Conservation (phyloP, 2,329 filamentous ascomycete genomes). For the Aciculosporium take region DNA sequence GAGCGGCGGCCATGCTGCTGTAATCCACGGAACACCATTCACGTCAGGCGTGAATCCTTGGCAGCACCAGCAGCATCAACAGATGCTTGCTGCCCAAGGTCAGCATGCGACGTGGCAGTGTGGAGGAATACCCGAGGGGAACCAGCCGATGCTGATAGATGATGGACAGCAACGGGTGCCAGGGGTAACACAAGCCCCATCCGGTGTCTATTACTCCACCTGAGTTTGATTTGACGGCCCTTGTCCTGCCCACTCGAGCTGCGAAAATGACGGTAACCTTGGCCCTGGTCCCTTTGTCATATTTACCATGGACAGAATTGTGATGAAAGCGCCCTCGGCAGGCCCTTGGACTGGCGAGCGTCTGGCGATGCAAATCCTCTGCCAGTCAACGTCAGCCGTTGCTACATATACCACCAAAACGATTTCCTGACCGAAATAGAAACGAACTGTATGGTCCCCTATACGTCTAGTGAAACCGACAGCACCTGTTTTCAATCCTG, state of each 20-base stretch:
- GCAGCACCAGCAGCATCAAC: constrained; percentile 27
- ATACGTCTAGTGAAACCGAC: not conserved
- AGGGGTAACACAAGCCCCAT: constrained; percentile 7
- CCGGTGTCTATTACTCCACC: constrained; percentile 10
- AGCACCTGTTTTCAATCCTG: not conserved
- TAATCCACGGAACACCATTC: constrained; percentile 19
- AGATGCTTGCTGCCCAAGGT: constrained; percentile 13
- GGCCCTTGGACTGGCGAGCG: not conserved
- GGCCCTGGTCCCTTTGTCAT: not conserved
- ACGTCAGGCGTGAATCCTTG: constrained; percentile 26
- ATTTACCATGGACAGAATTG: not conserved
- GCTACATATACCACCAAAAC: not conserved
- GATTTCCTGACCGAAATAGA: not conserved
- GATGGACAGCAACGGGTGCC: constrained; percentile 8
- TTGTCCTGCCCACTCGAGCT: not conserved
- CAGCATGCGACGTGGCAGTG: constrained; percentile 21
- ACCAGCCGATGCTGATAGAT: constrained; percentile 8
- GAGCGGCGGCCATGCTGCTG: constrained; percentile 13
- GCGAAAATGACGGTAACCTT: not conserved
- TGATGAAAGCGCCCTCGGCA: not conserved
- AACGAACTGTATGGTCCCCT: not conserved
- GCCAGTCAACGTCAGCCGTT: not conserved
- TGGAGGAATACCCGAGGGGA: constrained; percentile 12
- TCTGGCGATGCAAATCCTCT: not conserved
- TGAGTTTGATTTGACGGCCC: constrained; percentile 7